phyloP scores from a whole-genome alignment of 2,329 filamentous ascomycete genomes.

The Aspergillus spinulosporus region DNA sequence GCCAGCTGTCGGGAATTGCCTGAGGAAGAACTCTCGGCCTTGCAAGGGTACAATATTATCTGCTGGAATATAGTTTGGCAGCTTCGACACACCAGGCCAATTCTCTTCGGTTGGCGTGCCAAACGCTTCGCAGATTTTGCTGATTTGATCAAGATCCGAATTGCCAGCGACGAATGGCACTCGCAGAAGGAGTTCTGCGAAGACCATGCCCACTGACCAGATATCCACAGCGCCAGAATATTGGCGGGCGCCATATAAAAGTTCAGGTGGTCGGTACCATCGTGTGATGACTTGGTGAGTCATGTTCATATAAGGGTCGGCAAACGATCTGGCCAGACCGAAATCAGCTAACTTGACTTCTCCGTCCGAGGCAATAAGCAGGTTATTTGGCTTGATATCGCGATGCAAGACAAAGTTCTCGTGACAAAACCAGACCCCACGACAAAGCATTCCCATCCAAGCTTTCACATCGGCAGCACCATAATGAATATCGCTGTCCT shows the following conservation, averaged over 20 bases:
- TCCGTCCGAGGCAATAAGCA: conserved; percentile 89
- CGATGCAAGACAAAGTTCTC: conserved; percentile 91
- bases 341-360: conserved; percentile 98
- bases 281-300: conserved; percentile 93
- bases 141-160: conserved; percentile 82
- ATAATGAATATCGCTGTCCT: conserved; percentile 80
- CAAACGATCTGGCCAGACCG: conserved; percentile 84
- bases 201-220: conserved; percentile 90
- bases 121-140: conserved; percentile 78
- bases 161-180: conserved; percentile 80
- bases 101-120: conserved; percentile 94
- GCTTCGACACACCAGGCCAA: conserved; percentile 85
- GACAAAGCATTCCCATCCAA: conserved; percentile 96
- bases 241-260: conserved; percentile 84
- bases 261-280: conserved; percentile 93
- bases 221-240: conserved; percentile 91
- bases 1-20: conserved; percentile 77
- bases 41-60: conserved; percentile 59
- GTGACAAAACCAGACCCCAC: conserved; percentile 95
- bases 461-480: conserved; percentile 89
- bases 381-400: conserved; percentile 98
- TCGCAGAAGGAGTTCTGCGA: conserved; percentile 84
- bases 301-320: conserved; percentile 86
- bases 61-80: conserved; percentile 77
- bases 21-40: conserved; percentile 70